These are phyloP conservation scores for Alternaria incomplexa DNA, from an alignment of 2,329 filamentous ascomycete genomes.

Conservation along the genomic window DNA sequence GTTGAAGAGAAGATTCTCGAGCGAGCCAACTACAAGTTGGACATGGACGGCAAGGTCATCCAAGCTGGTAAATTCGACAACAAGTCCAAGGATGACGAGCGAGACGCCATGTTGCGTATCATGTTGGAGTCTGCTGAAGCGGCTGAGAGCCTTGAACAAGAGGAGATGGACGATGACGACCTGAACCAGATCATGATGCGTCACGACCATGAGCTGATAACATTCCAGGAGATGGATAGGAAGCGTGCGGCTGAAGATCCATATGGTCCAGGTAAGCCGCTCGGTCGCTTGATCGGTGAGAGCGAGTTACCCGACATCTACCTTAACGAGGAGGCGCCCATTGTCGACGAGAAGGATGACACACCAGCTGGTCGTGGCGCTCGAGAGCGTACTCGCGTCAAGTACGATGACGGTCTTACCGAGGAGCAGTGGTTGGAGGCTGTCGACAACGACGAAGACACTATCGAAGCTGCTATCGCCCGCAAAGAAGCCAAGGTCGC, in stretches of 20 bases:
- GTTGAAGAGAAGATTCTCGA: slow-evolving; percentile 99
- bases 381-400: slow-evolving; percentile 90
- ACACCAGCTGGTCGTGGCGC: slow-evolving; percentile 80
- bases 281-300: slow-evolving; percentile 84
- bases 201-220: slow-evolving; percentile 75
- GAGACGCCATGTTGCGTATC: slow-evolving; percentile 94
- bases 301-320: slow-evolving; percentile 94
- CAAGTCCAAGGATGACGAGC: slow-evolving; percentile 97
- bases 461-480: slow-evolving; percentile 88
- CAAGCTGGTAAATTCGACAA: slow-evolving; percentile 99
- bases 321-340: slow-evolving; percentile 81
- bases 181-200: slow-evolving; percentile 93
- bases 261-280: slow-evolving; percentile 75
- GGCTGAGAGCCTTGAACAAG: slow-evolving; percentile 77
- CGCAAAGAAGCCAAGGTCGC: slow-evolving; percentile 87
- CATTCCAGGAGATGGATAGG: slow-evolving; percentile 85
- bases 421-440: slow-evolving; percentile 99
- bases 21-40: slow-evolving; percentile 94
- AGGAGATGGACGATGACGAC: slow-evolving; percentile 99
- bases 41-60: slow-evolving; percentile 99
- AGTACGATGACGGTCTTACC: slow-evolving; percentile 95
- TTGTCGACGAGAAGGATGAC: slow-evolving; percentile 79
- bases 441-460: slow-evolving; percentile 95
- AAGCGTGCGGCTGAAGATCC: slow-evolving; percentile 69
- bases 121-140: slow-evolving; percentile 81